Conservation (phyloP, 768 basidiomycete genomes). For the Exsudoporus frostii region DNA sequence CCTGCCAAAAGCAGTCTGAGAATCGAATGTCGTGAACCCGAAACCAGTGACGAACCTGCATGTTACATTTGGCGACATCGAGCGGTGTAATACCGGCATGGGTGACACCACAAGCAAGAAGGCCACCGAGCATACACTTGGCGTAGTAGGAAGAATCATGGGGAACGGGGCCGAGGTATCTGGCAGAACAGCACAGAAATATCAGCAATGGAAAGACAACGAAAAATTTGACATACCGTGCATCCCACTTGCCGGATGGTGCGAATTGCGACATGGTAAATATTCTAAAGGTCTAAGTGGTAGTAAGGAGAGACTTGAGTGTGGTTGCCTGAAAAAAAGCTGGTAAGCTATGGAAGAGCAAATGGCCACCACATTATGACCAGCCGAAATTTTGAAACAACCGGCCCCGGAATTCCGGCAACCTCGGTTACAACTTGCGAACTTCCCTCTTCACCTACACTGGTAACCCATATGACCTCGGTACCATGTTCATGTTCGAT, state of each 20-base stretch:
- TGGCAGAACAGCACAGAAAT: background rate
- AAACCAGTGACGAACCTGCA: conserved; percentile 1
- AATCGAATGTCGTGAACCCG: no score
- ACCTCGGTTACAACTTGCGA: no score
- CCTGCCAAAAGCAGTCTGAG: conserved; percentile 38
- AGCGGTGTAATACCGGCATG: conserved; percentile 9
- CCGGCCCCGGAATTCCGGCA: background rate
- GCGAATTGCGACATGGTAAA: conserved; percentile 12
- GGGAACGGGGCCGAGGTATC: conserved; percentile 12
- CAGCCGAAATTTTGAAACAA: conserved; percentile 4
- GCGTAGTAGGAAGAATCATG: conserved; percentile 11
- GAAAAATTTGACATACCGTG: background rate
- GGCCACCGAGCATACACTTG: conserved; percentile 10
- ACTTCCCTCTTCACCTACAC: no score
- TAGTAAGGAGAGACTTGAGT: background rate
- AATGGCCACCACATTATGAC: background rate
- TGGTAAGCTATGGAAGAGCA: background rate
- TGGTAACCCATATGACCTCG: conserved; percentile 91
- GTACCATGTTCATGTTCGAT: conserved; percentile 82
- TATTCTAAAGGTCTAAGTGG: background rate
- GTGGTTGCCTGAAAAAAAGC: no score
- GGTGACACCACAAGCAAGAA: conserved; percentile 7
- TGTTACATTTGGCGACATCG: conserved; percentile 9
- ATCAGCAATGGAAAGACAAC: background rate
- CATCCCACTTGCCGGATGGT: conserved; percentile 18